A percentile compares a stretch with the other conserved stretches of the same genome.
These are phyloP conservation scores for Debaryomyces sp. DNA, from an alignment of 1,139 yeast genomes.

Conservation along the genomic window DNA sequence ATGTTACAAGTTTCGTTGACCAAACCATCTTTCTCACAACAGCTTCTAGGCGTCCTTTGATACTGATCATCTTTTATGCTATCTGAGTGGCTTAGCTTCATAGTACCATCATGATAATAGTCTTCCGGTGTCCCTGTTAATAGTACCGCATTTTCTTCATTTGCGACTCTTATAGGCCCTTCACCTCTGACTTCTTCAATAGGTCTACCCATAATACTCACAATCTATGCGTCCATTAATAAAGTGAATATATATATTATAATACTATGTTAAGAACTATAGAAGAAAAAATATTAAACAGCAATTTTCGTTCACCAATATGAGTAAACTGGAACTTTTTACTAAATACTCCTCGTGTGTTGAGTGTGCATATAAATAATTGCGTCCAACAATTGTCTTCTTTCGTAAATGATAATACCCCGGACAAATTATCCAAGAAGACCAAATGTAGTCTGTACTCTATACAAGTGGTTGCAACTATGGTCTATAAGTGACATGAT, in stretches of 20 bases:
- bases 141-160: not conserved
- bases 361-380: not conserved
- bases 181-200: not conserved
- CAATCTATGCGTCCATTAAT: not conserved
- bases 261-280: slow-evolving; percentile 1
- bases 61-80: not conserved
- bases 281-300: not conserved
- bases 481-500: slow-evolving; percentile 1
- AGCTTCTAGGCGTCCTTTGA: not conserved
- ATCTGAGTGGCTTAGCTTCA: not conserved
- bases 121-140: not conserved
- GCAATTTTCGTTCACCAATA: not conserved
- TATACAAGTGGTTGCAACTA: not conserved
- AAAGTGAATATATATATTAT: not conserved
- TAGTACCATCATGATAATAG: not conserved
- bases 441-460: not conserved
- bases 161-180: not conserved
- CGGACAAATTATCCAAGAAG: not conserved
- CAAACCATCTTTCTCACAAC: not conserved
- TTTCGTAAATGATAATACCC: not conserved
- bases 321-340: not conserved
- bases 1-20: not conserved
- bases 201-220: not conserved
- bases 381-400: not conserved
- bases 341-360: not conserved